phyloP scores from a whole-genome alignment of 495 filamentous ascomycete genomes.

The Amphirosellinia nigrospora region DNA sequence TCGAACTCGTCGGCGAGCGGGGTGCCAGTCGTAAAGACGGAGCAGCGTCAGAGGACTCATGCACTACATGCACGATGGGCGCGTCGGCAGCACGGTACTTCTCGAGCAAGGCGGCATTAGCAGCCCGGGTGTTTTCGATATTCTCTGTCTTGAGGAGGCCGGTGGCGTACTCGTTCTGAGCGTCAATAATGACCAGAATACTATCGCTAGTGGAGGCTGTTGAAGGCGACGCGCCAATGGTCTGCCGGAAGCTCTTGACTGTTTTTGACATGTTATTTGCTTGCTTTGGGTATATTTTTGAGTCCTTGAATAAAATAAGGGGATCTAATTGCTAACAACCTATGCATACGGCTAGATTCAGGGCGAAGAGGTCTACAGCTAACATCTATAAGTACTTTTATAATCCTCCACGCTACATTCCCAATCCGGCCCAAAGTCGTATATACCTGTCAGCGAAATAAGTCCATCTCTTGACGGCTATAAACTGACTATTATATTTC shows the following conservation, averaged over 20 bases:
- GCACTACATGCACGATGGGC: constrained; percentile 64
- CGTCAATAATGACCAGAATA: constrained; percentile 67
- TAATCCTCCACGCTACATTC: background rate
- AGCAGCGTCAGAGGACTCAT: constrained; percentile 60
- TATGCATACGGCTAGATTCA: background rate
- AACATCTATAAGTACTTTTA: background rate
- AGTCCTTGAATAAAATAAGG: no score
- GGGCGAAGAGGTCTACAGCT: background rate
- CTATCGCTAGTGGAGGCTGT: constrained; percentile 58
- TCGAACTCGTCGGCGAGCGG: constrained; percentile 59
- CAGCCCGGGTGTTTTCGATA: constrained; percentile 50
- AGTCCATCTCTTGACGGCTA: background rate
- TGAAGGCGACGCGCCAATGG: constrained; percentile 54
- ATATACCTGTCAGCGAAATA: background rate
- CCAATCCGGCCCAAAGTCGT: no score
- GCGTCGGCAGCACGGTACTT: constrained; percentile 56
- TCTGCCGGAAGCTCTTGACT: constrained; percentile 56
- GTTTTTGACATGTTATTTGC: constrained; percentile 26
- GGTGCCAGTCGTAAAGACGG: constrained; percentile 64
- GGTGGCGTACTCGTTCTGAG: constrained; percentile 58
- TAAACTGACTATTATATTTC: background rate
- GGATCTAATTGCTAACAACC: no score
- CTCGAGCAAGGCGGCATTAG: constrained; percentile 55
- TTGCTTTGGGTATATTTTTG: no score
- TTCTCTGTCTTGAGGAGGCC: constrained; percentile 59